phyloP scores from a whole-genome alignment of 2,329 filamentous ascomycete species.

The Aureobasidium namibiae region DNA sequence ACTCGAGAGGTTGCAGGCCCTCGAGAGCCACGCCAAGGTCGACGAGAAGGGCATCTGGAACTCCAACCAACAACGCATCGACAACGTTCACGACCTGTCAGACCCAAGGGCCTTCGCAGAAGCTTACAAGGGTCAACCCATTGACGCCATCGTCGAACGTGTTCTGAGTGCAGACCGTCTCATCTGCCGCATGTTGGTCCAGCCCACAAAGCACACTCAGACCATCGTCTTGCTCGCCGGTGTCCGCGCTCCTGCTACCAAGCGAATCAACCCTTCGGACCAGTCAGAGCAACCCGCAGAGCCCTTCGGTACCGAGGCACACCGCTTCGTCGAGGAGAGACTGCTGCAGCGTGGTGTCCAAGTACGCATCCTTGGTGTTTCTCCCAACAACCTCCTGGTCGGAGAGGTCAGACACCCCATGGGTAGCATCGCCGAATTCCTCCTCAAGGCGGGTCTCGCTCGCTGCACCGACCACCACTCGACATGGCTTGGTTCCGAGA shows the following conservation, averaged over 20 bases:
- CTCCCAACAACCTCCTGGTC: conserved; percentile 85
- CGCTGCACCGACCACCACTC: conserved; percentile 95
- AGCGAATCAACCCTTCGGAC: conserved; percentile 69
- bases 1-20: conserved; percentile 66
- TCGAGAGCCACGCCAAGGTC: conserved; percentile 70
- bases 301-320: conserved; percentile 81
- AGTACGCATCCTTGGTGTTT: conserved; percentile 75
- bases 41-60: conserved; percentile 79
- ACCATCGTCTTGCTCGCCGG: conserved; percentile 85
- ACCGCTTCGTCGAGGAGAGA: conserved; percentile 76
- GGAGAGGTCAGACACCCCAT: conserved; percentile 74
- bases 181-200: conserved; percentile 71
- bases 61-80: conserved; percentile 55
- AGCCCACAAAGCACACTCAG: conserved; percentile 77
- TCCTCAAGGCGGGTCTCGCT: conserved; percentile 82
- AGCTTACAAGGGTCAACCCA: conserved; percentile 72
- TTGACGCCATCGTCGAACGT: conserved; percentile 77
- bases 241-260: conserved; percentile 81
- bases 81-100: conserved; percentile 72
- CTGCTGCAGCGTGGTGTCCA: conserved; percentile 80
- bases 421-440: conserved; percentile 85
- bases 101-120: conserved; percentile 69
- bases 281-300: conserved; percentile 78
- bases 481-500: conserved; percentile 78
- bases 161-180: conserved; percentile 87